Evolutionary conservation across 1,284 basidiomycete genomes (phyloP).

Genomic region (Hemileia vastatrix): DNA sequence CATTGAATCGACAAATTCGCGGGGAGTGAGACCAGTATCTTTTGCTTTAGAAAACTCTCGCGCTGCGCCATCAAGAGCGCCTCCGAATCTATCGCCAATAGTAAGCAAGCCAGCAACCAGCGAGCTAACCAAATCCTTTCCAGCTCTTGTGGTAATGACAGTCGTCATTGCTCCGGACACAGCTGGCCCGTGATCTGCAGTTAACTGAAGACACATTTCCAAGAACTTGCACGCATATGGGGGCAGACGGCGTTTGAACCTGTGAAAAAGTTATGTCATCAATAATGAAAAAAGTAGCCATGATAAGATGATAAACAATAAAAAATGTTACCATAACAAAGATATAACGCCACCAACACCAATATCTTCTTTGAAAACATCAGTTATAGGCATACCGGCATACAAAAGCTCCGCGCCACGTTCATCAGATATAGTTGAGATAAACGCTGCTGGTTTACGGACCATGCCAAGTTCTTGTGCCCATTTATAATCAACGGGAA

Average conservation of each 20-base stretch:
- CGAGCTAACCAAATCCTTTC: slow-evolving; percentile 96
- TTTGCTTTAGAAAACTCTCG: slow-evolving; percentile 85
- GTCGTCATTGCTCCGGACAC: slow-evolving; percentile 92
- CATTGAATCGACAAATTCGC: slow-evolving; percentile 94
- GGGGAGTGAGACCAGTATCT: slow-evolving; percentile 81
- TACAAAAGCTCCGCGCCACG: slow-evolving; percentile 97
- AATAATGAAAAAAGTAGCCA: background rate
- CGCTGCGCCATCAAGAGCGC: slow-evolving; percentile 97
- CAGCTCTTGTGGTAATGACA: slow-evolving; percentile 95
- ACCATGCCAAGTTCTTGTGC: slow-evolving; percentile 92
- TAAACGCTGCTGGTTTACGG: slow-evolving; percentile 97
- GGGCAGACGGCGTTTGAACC: slow-evolving; percentile 50
- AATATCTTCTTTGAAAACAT: slow-evolving; percentile 96
- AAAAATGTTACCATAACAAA: slow-evolving; percentile 95
- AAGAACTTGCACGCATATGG: slow-evolving; percentile 87
- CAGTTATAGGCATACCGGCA: slow-evolving; percentile 97
- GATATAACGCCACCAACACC: slow-evolving; percentile 95
- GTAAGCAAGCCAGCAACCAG: slow-evolving; percentile 92
- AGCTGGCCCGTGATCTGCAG: slow-evolving; percentile 95
- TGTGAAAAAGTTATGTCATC: slow-evolving; percentile 24
- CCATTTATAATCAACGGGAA: slow-evolving; percentile 99
- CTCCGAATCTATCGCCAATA: slow-evolving; percentile 96
- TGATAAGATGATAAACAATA: slow-evolving; percentile 41
- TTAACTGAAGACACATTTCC: slow-evolving; percentile 99
- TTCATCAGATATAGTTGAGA: slow-evolving; percentile 99